These are phyloP conservation scores for Cochlearia excelsa DNA, from an alignment of 345 rosid species.

Conservation along the genomic window DNA sequence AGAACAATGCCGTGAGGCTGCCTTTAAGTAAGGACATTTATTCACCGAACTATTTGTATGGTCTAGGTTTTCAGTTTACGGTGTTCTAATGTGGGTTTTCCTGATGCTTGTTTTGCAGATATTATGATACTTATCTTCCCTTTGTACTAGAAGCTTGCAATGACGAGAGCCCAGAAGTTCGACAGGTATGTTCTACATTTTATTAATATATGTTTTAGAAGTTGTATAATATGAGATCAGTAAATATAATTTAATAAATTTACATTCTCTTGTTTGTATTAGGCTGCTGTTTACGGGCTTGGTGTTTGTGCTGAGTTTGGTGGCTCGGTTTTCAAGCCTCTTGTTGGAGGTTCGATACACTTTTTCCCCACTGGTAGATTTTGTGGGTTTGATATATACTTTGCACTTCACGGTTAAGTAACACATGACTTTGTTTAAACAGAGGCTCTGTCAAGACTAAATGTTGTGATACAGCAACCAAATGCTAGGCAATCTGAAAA, in stretches of 20 bases:
- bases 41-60: constrained; percentile 3
- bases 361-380: constrained; percentile 8
- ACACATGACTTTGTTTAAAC: constrained; percentile 36
- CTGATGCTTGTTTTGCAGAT: constrained; percentile 47
- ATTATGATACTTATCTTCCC: constrained; percentile 93
- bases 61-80: constrained; percentile 9
- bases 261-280: constrained; percentile 29
- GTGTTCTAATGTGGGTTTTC: constrained; percentile 15
- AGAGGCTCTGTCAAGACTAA: constrained; percentile 97
- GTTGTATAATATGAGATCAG: neutral
- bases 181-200: constrained; percentile 67
- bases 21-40: constrained; percentile 65
- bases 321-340: constrained; percentile 77
- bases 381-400: neutral
- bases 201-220: constrained; percentile 6
- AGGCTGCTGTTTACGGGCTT: constrained; percentile 99
- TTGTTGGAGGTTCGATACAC: constrained; percentile 72
- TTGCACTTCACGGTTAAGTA: constrained; percentile 5
- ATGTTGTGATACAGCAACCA: constrained; percentile 77
- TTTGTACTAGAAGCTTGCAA: constrained; percentile 98
- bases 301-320: constrained; percentile 99
- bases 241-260: neutral
- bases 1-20: constrained; percentile 92
- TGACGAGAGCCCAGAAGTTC: constrained; percentile 88
- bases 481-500: constrained; percentile 80